These are phyloP conservation scores for Phytophthora capsici DNA, from an alignment of 352 stramenopile species.

Conservation along the genomic window DNA sequence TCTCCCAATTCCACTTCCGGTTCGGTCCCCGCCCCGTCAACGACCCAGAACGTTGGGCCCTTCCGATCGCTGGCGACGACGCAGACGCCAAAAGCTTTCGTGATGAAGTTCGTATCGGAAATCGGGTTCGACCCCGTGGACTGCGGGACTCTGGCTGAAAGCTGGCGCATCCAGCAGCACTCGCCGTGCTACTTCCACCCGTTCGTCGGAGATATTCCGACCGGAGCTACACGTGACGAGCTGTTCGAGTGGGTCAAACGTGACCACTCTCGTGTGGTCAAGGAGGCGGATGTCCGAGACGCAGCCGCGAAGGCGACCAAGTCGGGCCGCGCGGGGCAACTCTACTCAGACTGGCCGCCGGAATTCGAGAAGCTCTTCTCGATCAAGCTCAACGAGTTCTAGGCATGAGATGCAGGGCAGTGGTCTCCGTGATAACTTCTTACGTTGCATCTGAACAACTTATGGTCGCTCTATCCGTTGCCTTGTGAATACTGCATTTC, in stretches of 20 bases:
- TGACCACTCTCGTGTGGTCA: slow-evolving; percentile 8
- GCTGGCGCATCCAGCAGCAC: slow-evolving; percentile 17
- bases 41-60: slow-evolving; percentile 14
- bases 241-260: slow-evolving; percentile 8
- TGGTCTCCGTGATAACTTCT: too few species aligned
- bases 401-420: too few species aligned
- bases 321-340: background rate
- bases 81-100: slow-evolving; percentile 6
- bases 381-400: background rate
- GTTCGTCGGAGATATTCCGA: slow-evolving; percentile 7
- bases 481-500: too few species aligned
- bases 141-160: slow-evolving; percentile 9
- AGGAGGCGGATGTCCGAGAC: slow-evolving; percentile 4
- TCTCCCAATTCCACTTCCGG: slow-evolving; percentile 21
- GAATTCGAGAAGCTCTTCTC: background rate
- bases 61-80: slow-evolving; percentile 10
- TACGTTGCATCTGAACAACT: too few species aligned
- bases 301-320: background rate
- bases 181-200: slow-evolving; percentile 7
- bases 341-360: slow-evolving; percentile 5
- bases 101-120: slow-evolving; percentile 5
- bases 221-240: background rate
- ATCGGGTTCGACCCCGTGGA: slow-evolving; percentile 16
- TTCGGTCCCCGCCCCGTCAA: background rate
- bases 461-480: too few species aligned